Conservation (phyloP, 2,329 filamentous ascomycete species). For the Colletotrichum tanaceti region DNA sequence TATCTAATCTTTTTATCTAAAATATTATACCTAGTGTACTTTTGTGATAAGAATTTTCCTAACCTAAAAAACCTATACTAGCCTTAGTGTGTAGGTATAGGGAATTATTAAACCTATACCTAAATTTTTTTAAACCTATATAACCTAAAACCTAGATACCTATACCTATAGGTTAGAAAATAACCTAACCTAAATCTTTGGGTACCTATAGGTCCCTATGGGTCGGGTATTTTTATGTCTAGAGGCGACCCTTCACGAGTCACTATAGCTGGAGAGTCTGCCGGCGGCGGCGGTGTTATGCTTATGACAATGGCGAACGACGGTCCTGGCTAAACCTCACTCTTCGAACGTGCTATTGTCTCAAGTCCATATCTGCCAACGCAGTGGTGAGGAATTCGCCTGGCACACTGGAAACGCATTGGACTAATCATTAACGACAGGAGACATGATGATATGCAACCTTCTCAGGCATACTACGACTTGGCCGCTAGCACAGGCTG, state of each 20-base stretch:
- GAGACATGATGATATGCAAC: conserved; percentile 3
- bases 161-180: too few species aligned
- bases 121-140: too few species aligned
- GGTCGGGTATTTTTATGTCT: too few species aligned
- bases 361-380: conserved; percentile 1
- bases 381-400: background rate
- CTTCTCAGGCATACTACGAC: conserved; percentile 5
- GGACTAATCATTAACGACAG: background rate
- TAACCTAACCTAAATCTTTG: too few species aligned
- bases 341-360: background rate
- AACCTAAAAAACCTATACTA: too few species aligned
- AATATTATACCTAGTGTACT: too few species aligned
- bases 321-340: conserved; percentile 49
- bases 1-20: too few species aligned
- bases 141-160: too few species aligned
- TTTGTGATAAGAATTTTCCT: too few species aligned
- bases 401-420: background rate
- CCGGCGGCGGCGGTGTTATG: conserved; percentile 69
- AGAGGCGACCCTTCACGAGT: conserved; percentile 73
- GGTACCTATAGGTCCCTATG: too few species aligned
- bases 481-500: background rate
- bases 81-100: too few species aligned
- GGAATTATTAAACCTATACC: too few species aligned
- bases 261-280: conserved; percentile 72
- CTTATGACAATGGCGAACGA: conserved; percentile 71